phyloP scores from a whole-genome alignment of 495 filamentous ascomycete genomes.

The Aspergillus carlsbadensis region DNA sequence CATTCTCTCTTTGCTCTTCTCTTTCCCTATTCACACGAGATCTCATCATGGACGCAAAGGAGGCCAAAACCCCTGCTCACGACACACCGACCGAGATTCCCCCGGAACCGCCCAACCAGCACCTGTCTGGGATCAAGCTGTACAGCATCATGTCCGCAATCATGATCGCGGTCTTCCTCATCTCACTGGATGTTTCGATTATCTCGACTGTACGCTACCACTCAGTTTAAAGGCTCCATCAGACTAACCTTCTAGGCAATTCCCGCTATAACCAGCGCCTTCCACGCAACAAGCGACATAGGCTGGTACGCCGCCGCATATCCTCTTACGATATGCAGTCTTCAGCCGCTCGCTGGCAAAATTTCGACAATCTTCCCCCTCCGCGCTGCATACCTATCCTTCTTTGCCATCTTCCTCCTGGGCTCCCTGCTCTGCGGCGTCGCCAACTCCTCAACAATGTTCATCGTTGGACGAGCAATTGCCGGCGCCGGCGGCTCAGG shows the following conservation, averaged over 20 bases:
- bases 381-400: conserved; percentile 61
- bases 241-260: conserved; percentile 29
- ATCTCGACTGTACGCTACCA: not conserved
- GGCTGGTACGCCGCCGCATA: conserved; percentile 51
- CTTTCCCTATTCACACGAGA: too few relatives aligned
- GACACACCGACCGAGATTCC: too few relatives aligned
- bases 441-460: conserved; percentile 61
- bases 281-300: conserved; percentile 44
- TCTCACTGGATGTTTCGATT: conserved; percentile 3
- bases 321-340: conserved; percentile 54
- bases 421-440: conserved; percentile 70
- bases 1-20: too few relatives aligned
- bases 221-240: not conserved
- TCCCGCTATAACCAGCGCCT: conserved; percentile 46
- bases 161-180: conserved; percentile 2
- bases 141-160: conserved; percentile 1
- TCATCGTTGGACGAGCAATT: conserved; percentile 76
- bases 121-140: not conserved
- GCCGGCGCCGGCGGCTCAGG: conserved; percentile 64
- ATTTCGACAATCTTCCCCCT: conserved; percentile 55
- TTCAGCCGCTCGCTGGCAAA: conserved; percentile 51
- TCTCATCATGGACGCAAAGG: too few relatives aligned
- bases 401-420: conserved; percentile 68
- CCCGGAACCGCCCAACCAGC: too few relatives aligned
- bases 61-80: too few relatives aligned